phyloP scores from a whole-genome alignment of 2,329 filamentous ascomycete genomes.

The Aureobasidium sp. region DNA sequence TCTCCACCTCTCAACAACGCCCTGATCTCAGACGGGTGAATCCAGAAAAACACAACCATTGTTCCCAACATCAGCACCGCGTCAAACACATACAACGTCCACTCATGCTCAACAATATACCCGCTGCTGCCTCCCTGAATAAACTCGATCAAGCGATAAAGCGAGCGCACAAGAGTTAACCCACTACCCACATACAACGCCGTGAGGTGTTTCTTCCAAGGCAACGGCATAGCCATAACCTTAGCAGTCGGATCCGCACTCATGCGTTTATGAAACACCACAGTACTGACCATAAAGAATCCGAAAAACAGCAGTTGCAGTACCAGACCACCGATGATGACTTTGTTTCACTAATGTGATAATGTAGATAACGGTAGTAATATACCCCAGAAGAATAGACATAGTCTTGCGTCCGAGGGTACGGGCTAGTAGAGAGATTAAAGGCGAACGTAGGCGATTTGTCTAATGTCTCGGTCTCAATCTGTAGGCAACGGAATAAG shows the following conservation, averaged over 20 bases:
- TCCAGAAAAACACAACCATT: slow-evolving; percentile 17
- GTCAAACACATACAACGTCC: slow-evolving; percentile 38
- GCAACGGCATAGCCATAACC: slow-evolving; percentile 19
- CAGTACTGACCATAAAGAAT: slow-evolving; percentile 43
- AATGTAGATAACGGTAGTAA: no score
- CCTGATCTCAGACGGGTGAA: neutral
- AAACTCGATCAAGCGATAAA: slow-evolving; percentile 43
- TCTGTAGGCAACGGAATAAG: no score
- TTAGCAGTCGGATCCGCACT: neutral
- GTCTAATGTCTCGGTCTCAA: no score
- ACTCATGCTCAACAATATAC: slow-evolving; percentile 34
- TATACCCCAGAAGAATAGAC: no score
- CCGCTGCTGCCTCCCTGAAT: slow-evolving; percentile 32
- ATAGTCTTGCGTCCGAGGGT: no score
- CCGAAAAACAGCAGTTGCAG: slow-evolving; percentile 51
- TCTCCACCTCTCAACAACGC: neutral
- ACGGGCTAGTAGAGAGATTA: no score
- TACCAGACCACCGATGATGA: slow-evolving; percentile 49
- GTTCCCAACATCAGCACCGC: slow-evolving; percentile 30
- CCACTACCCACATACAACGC: slow-evolving; percentile 31
- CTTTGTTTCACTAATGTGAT: slow-evolving; percentile 29
- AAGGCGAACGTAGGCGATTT: no score
- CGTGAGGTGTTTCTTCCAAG: slow-evolving; percentile 27
- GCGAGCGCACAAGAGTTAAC: slow-evolving; percentile 39
- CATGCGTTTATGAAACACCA: slow-evolving; percentile 43